These are phyloP conservation scores for Agapanthus africanus DNA, from an alignment of 106 monocot species.

Conservation along the genomic window DNA sequence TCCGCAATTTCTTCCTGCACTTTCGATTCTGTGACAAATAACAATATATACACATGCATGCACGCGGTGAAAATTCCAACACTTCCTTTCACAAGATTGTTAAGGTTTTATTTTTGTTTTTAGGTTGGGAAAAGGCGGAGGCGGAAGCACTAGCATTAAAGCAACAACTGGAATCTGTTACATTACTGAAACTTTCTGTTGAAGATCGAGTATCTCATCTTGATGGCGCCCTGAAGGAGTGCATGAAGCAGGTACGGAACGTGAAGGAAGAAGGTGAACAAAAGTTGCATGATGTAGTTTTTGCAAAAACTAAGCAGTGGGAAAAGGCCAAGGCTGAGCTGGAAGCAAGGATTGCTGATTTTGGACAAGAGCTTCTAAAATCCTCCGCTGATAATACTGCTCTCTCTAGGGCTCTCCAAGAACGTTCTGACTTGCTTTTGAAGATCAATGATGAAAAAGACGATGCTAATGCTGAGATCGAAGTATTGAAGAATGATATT, in stretches of 20 bases:
- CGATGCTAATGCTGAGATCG: slow-evolving; percentile 46
- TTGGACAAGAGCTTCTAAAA: slow-evolving; percentile 37
- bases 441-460: slow-evolving; percentile 46
- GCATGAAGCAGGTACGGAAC: slow-evolving; percentile 51
- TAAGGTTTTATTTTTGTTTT: not conserved
- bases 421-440: slow-evolving; percentile 36
- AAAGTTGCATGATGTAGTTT: slow-evolving; percentile 48
- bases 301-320: slow-evolving; percentile 57
- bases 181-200: slow-evolving; percentile 36
- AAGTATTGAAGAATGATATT: slow-evolving; percentile 38
- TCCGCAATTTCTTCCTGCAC: not conserved
- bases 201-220: slow-evolving; percentile 47
- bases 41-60: no score
- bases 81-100: not conserved
- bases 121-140: slow-evolving; percentile 71
- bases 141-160: slow-evolving; percentile 47
- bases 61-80: not conserved
- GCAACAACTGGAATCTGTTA: slow-evolving; percentile 46
- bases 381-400: slow-evolving; percentile 44
- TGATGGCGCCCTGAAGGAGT: slow-evolving; percentile 60
- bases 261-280: slow-evolving; percentile 62
- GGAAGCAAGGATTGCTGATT: slow-evolving; percentile 31
- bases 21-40: no score
- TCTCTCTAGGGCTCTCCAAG: slow-evolving; percentile 52
- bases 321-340: slow-evolving; percentile 40